Base-by-base conservation (phyloP, 1,284 basidiomycete genomes). In the Inonotus obliquus region DNA sequence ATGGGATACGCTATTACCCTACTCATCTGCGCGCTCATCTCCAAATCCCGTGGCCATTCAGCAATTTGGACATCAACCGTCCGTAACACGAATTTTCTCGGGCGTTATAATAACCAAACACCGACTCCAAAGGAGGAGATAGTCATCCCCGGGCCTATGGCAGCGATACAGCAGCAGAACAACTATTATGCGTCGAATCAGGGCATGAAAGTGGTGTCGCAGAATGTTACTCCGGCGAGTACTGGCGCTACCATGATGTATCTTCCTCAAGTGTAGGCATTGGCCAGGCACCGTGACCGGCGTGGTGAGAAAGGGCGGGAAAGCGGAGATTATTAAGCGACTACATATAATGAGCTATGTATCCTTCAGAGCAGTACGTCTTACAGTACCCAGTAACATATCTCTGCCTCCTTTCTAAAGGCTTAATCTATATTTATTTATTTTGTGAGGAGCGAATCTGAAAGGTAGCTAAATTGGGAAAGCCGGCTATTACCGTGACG, bases 1-100 rank as follows among this genome's bases (percentile, higher is more conserved):
- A 60, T 64, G 55, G 63, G 47, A 3, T 67, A 66, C 25, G 41
- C 51, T 21, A 54, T 67, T 39, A 25, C 55, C 17, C 60, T 67
- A n/a, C 58, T 67, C 23, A 45, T 65, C 14, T 32, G 63, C 39
- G 59, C 65, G 1, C 44, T 65, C 21, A 25, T 67, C 7, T 60
- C 60, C 2, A 44, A n/a, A 1, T 38, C 27, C 13, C 44, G 60
- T 9, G 60, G 57, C 13, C 38, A 57, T 27, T 35, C 57, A 6
- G 23, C 23, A 10, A 54, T 63, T 9, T 63, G 62, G 62, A 56
- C 29, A 2, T 53, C 54, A 14, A 54, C 63, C 1, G 59, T 61
- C n/a, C 49, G 55, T 35, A 55, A 64, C 47, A 62, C 63, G 14
- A 25, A n/a, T 14, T 61, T 64, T 27, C 44, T 48, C 32, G 55